phyloP scores from a whole-genome alignment of 1,139 yeast species.

The Geotrichum histeridarum region DNA sequence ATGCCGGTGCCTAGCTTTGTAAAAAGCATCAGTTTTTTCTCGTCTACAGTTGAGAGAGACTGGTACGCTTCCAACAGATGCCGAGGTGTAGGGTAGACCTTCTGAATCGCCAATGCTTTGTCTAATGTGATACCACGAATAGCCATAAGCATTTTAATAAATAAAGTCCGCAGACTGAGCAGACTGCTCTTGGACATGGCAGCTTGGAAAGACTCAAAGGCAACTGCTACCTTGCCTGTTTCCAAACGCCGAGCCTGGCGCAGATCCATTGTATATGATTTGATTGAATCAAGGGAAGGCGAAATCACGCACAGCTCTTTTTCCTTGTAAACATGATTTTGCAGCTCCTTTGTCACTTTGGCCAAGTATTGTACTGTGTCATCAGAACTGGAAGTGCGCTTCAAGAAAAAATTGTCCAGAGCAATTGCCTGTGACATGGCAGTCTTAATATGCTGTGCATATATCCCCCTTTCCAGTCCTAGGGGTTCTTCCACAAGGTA shows the following conservation, averaged over 20 bases:
- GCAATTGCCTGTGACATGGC: constrained; percentile 70
- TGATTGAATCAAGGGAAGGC: constrained; percentile 45
- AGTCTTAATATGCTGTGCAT: constrained; percentile 66
- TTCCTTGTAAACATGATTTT: constrained; percentile 25
- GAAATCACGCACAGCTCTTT: constrained; percentile 37
- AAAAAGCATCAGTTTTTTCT: constrained; percentile 43
- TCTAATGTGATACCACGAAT: constrained; percentile 78
- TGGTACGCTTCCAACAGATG: constrained; percentile 44
- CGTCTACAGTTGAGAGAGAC: constrained; percentile 32
- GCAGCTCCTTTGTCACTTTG: constrained; percentile 51
- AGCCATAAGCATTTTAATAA: constrained; percentile 69
- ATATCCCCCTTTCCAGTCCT: constrained; percentile 38
- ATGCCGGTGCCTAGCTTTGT: constrained; percentile 49
- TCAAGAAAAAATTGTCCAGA: constrained; percentile 60
- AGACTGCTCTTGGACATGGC: constrained; percentile 66
- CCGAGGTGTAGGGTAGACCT: constrained; percentile 58
- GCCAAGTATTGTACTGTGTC: constrained; percentile 66
- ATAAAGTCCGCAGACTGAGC: constrained; percentile 72
- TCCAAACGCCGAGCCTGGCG: constrained; percentile 26
- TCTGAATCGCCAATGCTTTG: constrained; percentile 75
- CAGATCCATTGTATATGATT: constrained; percentile 22
- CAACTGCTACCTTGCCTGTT: constrained; percentile 44
- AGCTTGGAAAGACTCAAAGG: constrained; percentile 59
- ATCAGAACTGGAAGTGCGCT: constrained; percentile 65
- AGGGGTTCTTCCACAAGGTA: constrained; percentile 80